Conservation (phyloP, 2,329 filamentous ascomycete genomes). For the Juglanconis juglandina region DNA sequence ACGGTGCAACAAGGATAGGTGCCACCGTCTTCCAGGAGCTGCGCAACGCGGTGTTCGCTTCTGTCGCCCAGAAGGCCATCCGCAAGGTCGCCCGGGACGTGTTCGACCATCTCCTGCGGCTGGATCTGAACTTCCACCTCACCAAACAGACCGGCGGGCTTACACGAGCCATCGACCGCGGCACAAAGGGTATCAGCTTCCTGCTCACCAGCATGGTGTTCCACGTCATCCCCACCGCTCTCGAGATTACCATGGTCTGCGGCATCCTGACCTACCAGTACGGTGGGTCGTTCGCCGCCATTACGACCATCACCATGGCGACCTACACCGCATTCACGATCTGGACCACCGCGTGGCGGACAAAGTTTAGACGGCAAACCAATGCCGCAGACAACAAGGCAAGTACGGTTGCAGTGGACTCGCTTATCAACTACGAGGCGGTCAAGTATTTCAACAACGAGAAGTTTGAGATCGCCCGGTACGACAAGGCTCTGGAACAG, state of each 20-base stretch:
- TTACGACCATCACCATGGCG: slow-evolving; percentile 87
- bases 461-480: slow-evolving; percentile 84
- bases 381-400: slow-evolving; percentile 96
- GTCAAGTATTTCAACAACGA: slow-evolving; percentile 99
- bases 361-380: slow-evolving; percentile 89
- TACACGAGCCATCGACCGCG: slow-evolving; percentile 89
- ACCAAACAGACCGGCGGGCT: slow-evolving; percentile 91
- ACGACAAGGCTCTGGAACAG: slow-evolving; percentile 78
- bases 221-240: slow-evolving; percentile 85
- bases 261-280: slow-evolving; percentile 97
- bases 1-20: slow-evolving; percentile 83
- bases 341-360: slow-evolving; percentile 92
- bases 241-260: slow-evolving; percentile 94
- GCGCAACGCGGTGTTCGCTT: slow-evolving; percentile 93
- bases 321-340: slow-evolving; percentile 97
- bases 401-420: slow-evolving; percentile 93
- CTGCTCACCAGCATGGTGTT: slow-evolving; percentile 97
- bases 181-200: slow-evolving; percentile 98
- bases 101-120: slow-evolving; percentile 80
- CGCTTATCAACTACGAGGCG: slow-evolving; percentile 96
- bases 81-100: slow-evolving; percentile 86
- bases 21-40: slow-evolving; percentile 89
- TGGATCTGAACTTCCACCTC: slow-evolving; percentile 92
- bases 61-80: slow-evolving; percentile 95
- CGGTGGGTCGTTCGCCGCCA: slow-evolving; percentile 83